Base-by-base conservation (phyloP, 331 rosid species). In the Telfairia occidentalis region DNA sequence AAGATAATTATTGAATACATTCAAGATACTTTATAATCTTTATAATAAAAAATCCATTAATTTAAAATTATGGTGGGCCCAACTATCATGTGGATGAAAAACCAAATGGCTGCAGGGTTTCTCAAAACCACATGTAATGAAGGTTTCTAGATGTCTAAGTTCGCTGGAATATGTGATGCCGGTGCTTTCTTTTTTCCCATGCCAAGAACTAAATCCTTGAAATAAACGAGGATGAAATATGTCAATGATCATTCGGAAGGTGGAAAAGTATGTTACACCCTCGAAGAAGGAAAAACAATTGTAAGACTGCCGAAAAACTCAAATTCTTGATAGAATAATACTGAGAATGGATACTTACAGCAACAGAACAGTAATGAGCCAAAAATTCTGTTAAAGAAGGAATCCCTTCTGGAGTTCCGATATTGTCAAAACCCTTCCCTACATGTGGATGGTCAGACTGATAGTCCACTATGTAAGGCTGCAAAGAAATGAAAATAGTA, bases 321-420 rank as follows among this genome's bases (percentile, higher is more conserved):
- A 45, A 67, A 24, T 42, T 40, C 73, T 67, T 66, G 73, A 65
- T 23, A 10, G 21, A 23, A 24, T 43, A 34, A 69, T 69, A 12
- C 10, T 69, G 18, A 69, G 3, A 28, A 69, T 26, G 26, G 23
- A 73, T 58, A 89, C 96, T 87, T 91, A 91, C 98, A 40, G 90
- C 45, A 2, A 78, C 24, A 74, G 87, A 87, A 82, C 97, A 95
- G 85, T 91, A 95, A 74, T 83, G 88, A 50, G 96, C 97, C 88
- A 95, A 81, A 84, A 80, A 95, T 66, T 91, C 92, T 42, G 96
- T 85, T 74, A 69, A 87, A 49, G 96, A 80, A 69, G 98, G 98
- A 83, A 95, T 79, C 52, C 98, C 98, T 52, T 86, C 86, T 29
- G 96, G 92, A 52, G 85, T 63, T 77, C 93, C 96, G 19, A 81